phyloP scores from a whole-genome alignment of 2,329 filamentous ascomycete genomes.

The Sphaerulina vaccinii region DNA sequence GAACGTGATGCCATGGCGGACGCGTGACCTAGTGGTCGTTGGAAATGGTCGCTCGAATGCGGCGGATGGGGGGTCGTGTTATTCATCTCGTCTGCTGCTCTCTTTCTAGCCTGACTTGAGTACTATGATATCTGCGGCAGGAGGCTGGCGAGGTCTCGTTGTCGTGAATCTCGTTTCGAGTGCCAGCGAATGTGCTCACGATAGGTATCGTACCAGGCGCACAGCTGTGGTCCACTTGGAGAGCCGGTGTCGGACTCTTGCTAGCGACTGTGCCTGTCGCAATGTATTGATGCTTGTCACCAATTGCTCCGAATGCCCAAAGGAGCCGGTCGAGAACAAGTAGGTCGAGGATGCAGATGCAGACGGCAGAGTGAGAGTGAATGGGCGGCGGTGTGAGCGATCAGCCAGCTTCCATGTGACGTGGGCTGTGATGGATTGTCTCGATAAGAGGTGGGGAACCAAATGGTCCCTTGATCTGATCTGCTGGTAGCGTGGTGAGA shows the following conservation, averaged over 20 bases:
- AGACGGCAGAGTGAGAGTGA: too few species aligned
- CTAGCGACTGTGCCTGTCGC: not conserved
- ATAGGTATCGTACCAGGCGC: not conserved
- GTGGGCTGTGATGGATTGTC: too few species aligned
- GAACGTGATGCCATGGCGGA: constrained; percentile 32
- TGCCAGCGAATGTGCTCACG: constrained; percentile 6
- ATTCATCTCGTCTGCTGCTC: constrained; percentile 6
- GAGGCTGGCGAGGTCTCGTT: not conserved
- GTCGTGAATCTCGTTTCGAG: not conserved
- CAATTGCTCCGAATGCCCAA: too few species aligned
- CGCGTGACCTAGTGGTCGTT: constrained; percentile 27
- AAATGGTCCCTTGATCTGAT: too few species aligned
- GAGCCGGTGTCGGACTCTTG: not conserved
- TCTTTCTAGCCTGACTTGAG: not conserved
- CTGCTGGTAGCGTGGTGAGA: too few species aligned
- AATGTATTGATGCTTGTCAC: too few species aligned
- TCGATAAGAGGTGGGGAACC: too few species aligned
- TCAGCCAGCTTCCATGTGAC: too few species aligned
- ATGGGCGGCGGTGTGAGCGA: too few species aligned
- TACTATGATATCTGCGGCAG: not conserved
- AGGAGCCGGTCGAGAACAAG: not conserved
- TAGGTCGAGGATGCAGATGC: too few species aligned
- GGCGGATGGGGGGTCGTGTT: constrained; percentile 13
- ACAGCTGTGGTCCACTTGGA: constrained; percentile 2
- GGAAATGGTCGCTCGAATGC: constrained; percentile 26